These are phyloP conservation scores for Yamadazyma spencermartinsiae DNA, from an alignment of 1,139 yeast species.

Conservation along the genomic window DNA sequence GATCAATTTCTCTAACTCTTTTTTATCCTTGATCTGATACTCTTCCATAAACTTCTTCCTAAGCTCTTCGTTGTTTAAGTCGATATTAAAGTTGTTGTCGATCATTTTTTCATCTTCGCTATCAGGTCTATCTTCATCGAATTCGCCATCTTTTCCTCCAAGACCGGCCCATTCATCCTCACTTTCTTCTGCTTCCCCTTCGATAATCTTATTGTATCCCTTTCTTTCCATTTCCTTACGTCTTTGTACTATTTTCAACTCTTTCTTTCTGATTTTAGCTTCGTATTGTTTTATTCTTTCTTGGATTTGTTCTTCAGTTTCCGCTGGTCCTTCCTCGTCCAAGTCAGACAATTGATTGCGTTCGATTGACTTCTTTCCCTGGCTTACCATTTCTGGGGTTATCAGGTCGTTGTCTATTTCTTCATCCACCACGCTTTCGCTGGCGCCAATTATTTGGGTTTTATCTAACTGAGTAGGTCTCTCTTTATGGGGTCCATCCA, in stretches of 20 bases:
- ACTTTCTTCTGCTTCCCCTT: conserved; percentile 92
- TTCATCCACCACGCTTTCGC: conserved; percentile 22
- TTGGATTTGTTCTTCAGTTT: conserved; percentile 28
- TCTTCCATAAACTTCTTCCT: conserved; percentile 65
- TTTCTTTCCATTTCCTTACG: conserved; percentile 52
- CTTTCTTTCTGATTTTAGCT: conserved; percentile 39
- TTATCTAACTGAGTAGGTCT: conserved; percentile 1
- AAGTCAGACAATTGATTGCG: conserved; percentile 16
- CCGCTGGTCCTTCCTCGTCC: conserved; percentile 23
- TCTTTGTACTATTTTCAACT: conserved; percentile 36
- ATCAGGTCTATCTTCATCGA: conserved; percentile 56
- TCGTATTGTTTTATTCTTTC: conserved; percentile 37
- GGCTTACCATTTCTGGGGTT: conserved; percentile 26
- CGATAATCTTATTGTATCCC: conserved; percentile 57
- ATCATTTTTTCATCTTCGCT: conserved; percentile 82
- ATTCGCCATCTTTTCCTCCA: conserved; percentile 81
- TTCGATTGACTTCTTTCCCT: conserved; percentile 24
- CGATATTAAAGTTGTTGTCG: conserved; percentile 66
- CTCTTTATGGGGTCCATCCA: neutral
- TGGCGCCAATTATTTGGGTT: conserved; percentile 10
- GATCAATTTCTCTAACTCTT: conserved; percentile 69
- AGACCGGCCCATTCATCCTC: conserved; percentile 95
- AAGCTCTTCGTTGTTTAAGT: conserved; percentile 60
- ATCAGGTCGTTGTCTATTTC: too few relatives aligned
- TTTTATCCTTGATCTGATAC: conserved; percentile 67